Base-by-base conservation (phyloP, 1,284 basidiomycete genomes). In the Mycosarcoma maydis region DNA sequence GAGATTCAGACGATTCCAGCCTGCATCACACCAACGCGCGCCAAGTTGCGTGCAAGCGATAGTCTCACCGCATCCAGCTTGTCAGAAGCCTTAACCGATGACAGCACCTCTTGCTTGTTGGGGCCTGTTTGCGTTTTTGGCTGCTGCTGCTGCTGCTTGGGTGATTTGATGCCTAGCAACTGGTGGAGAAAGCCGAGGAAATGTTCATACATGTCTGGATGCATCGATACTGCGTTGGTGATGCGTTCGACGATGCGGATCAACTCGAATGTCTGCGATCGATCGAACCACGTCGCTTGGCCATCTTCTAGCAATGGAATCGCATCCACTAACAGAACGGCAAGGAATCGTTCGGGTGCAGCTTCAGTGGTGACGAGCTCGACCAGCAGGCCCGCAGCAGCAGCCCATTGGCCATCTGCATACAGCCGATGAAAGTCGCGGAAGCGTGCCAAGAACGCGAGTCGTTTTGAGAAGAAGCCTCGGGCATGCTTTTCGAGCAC, bases 391-490 rank as follows among this genome's bases (percentile, higher is more conserved):
- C 54, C 57, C 3, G 78, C 78, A 6, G 79, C 78, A 6, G 64
- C 67, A 10, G 48, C 40, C 61, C 69, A 66, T 9, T 72, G 53
- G 3, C 51, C 56, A 30, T 68, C 65, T 4, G 69, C 55, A 41
- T 74, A 77, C 1, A 76, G 48, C 1, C 72, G 53, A 45, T 75
- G 77, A 40, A 81, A 79, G 46, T 80, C 78, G 33, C 77, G 62
- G 61, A 79, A 79, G 54, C 71, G 66, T 22, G 76, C 73, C 19
- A 79, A 69, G 52, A 81, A 81, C 2, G 72, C 66, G 9, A 81
- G 70, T 22, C 76, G 62, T 20, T 67, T 62, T 2, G 74, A 75
- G 32, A 75, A 74, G 44, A 74, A 71, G 24, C 60, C 65, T 16
- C 42, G 49, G 19, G 61, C 43, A 11, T 53, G 61, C 32, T 37